A percentile compares a stretch with the other conserved stretches of the same genome.
phyloP scores from a whole-genome alignment of 208 protist species.

The Vickermania ingenoplastis region DNA sequence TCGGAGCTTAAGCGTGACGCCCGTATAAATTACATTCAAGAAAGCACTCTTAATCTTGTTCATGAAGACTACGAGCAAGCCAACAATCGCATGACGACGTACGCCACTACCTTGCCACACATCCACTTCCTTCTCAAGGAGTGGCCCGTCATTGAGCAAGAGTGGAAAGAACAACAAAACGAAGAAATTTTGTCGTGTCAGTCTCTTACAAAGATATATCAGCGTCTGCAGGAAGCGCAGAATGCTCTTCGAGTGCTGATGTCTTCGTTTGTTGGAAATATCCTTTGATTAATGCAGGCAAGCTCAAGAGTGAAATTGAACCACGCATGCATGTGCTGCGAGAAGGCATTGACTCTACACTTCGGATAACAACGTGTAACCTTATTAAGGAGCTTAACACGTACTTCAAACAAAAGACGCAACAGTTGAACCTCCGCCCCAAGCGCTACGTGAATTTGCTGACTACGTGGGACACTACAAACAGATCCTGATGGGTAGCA shows the following conservation, averaged over 20 bases:
- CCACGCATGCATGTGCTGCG: slow-evolving; percentile 71
- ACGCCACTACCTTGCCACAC: slow-evolving; percentile 65
- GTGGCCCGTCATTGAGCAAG: slow-evolving; percentile 59
- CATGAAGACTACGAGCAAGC: slow-evolving; percentile 73
- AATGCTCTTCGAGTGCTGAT: slow-evolving; percentile 80
- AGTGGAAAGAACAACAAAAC: slow-evolving; percentile 58
- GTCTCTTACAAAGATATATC: slow-evolving; percentile 66
- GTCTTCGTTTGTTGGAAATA: slow-evolving; percentile 77
- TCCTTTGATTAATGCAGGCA: slow-evolving; percentile 86
- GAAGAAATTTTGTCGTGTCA: slow-evolving; percentile 40
- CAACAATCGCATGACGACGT: slow-evolving; percentile 63
- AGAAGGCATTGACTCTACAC: slow-evolving; percentile 60
- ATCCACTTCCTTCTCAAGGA: slow-evolving; percentile 84
- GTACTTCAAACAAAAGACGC: slow-evolving; percentile 85
- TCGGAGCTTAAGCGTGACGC: slow-evolving; percentile 55
- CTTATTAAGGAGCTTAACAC: slow-evolving; percentile 59
- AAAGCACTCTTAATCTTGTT: slow-evolving; percentile 54
- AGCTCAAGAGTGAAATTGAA: slow-evolving; percentile 85
- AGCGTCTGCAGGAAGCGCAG: slow-evolving; percentile 68
- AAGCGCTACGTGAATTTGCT: slow-evolving; percentile 64
- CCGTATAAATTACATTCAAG: slow-evolving; percentile 46
- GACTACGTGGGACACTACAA: slow-evolving; percentile 83
- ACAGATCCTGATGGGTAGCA: slow-evolving; percentile 36
- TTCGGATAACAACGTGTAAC: slow-evolving; percentile 52
- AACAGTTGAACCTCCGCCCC: slow-evolving; percentile 67